These are phyloP conservation scores for Fibroporia radiculosa DNA, from an alignment of 768 basidiomycete species.

Conservation along the genomic window DNA sequence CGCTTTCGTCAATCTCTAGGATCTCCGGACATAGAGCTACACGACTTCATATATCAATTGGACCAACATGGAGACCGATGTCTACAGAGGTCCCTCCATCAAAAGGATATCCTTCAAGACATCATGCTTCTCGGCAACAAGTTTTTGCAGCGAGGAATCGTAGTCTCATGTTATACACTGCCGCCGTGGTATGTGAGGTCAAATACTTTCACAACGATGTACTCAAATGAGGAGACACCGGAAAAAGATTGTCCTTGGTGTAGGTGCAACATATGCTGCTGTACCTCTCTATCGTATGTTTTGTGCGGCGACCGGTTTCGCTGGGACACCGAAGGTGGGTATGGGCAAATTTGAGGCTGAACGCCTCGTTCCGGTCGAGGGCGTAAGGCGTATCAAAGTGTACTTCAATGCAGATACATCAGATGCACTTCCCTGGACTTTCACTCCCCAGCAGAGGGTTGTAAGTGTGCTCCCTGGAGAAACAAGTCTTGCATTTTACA, in stretches of 20 bases:
- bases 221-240: no score
- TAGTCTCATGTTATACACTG: constrained; percentile 75
- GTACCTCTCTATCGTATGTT: constrained; percentile 98
- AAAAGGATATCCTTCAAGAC: constrained; percentile 8
- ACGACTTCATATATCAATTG: background rate
- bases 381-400: constrained; percentile 76
- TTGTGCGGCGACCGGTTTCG: constrained; percentile 95
- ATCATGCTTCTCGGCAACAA: constrained; percentile 27
- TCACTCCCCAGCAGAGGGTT: constrained; percentile 83
- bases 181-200: constrained; percentile 58
- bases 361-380: constrained; percentile 69
- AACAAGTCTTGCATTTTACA: constrained; percentile 94
- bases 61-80: constrained; percentile 7
- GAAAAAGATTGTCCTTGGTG: constrained; percentile 69
- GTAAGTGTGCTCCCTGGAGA: constrained; percentile 93
- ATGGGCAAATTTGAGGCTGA: constrained; percentile 81
- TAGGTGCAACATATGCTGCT: constrained; percentile 92
- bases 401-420: constrained; percentile 93
- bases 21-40: background rate
- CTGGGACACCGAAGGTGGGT: constrained; percentile 86
- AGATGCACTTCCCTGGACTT: constrained; percentile 88
- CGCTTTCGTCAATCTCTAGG: background rate
- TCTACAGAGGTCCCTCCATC: constrained; percentile 12
- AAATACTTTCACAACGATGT: background rate
- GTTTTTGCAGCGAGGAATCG: constrained; percentile 57